Evolutionary conservation across 1,284 basidiomycete species (phyloP), one percentile per base, ranked within the genome.

Genomic region (Schizopora paradoxa): DNA sequence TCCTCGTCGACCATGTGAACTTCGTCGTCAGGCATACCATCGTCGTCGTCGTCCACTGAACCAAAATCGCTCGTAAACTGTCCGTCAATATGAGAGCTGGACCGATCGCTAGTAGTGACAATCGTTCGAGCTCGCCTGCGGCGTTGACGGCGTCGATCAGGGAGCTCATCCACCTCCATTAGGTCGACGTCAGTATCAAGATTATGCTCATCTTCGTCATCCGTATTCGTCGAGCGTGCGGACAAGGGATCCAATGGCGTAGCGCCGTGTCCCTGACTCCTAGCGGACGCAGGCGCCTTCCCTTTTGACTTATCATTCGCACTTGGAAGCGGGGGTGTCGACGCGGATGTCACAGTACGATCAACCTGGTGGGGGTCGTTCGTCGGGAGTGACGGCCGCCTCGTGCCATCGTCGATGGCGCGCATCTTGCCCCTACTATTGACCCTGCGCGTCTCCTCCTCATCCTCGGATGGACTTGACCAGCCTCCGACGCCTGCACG

Each of bases 391-490:
- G 70, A 72, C 6, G 72, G 69, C 33, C 71, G 54, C n/a, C 70
- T 59, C 10, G 61, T 64, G 34, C 70, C 71, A 48, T 72, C 69
- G 54, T 71, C 69, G 45, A 71, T 68, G 10, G 70, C 69, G 23
- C 71, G 67, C 65, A 72, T 69, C 59, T 38, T 63, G 59, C 32
- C 65, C 64, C 35, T 67, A 66, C 51, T 66, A 64, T 31, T 62
- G 57, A 43, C 64, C 58, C 43, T 60, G 54, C 19, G 57, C 58
- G 54, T 53, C n/a, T 56, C 58, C 25, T 55, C 56, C n/a, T 55
- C 56, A 27, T 63, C 59, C 10, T 57, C 39, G 27, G 48, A 50
- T 29, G 41, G 45, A 19, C 45, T 45, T 13, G 43, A 43, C 41
- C 52, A 49, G 18, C 41, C 41, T 14, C 42, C 38, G 16, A 37